Evolutionary conservation across 805 yeast species (phyloP), one percentile per base, ranked within the genome.

Genomic region (Candida coleopterorum): DNA sequence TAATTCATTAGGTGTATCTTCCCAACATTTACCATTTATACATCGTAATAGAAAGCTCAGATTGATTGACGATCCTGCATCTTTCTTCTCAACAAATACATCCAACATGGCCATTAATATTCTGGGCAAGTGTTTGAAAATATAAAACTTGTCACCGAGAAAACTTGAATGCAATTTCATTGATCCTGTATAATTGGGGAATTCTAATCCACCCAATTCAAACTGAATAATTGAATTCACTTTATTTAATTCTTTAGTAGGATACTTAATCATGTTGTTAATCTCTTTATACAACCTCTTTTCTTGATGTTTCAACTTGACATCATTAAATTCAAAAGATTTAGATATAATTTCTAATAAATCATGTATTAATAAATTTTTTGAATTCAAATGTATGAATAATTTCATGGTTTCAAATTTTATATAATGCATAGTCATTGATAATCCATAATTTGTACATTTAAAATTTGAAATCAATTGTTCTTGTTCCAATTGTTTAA

Each of bases 391-490:
- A 6, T 46, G 46, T 6, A 70, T 47, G 14, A 71, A 47, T 2
- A 8, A 17, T 30, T 62, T 64, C 54, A 72, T 64, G 0, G 79
- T 70, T 2, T 62, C 64, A 39, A 70, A 68, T 3, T 52, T 38
- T 4, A 77, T 52, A 46, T 74, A 75, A 41, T 72, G 72, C 35
- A 60, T 64, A 2, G 72, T 62, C 79, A 77, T 66, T 0, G 79
- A 58, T 21, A 52, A 47, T 0, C 81, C 80, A 50, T 49, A 72
- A 0, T 56, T 45, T 0, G 79, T 64, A 18, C 70, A 56, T 5
- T 37, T 27, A 18, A 52, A 58, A 3, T 41, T 17, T 11, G 15
- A 12, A 7, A 68, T 50, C 5, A 75, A 43, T n/a, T 52, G 35
- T 10, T 55, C 55, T 9, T 49, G 49, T 4, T 50, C 31, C 14